phyloP scores from a whole-genome alignment of 2,329 filamentous ascomycete species.

The Albifimbria verrucaria region DNA sequence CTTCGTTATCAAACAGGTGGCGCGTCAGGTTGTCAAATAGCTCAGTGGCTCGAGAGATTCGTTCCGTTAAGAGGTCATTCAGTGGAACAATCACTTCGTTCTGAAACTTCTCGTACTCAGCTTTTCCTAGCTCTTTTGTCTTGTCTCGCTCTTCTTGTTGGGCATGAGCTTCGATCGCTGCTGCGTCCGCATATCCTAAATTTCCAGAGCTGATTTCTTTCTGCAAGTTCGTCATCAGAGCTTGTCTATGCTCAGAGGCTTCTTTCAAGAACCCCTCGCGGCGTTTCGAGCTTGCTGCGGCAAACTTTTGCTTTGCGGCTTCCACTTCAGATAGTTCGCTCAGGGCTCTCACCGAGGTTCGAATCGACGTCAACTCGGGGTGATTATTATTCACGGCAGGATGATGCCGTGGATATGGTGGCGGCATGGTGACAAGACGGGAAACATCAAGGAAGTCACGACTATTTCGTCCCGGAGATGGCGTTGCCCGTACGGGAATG shows the following conservation, averaged over 20 bases:
- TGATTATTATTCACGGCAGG: conserved; percentile 96
- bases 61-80: conserved; percentile 73
- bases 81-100: conserved; percentile 77
- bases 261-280: conserved; percentile 52
- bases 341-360: conserved; percentile 69
- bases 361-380: conserved; percentile 77
- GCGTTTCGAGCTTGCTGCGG: conserved; percentile 52
- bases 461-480: conserved; percentile 43
- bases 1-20: conserved; percentile 64
- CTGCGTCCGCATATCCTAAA: conserved; percentile 80
- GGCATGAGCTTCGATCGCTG: conserved; percentile 74
- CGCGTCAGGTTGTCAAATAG: conserved; percentile 75
- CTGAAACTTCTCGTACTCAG: conserved; percentile 82
- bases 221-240: conserved; percentile 72
- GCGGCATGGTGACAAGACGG: conserved; percentile 85
- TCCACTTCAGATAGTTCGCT: conserved; percentile 72
- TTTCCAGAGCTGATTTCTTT: conserved; percentile 73
- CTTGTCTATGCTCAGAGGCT: conserved; percentile 52
- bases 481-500: conserved; percentile 35
- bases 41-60: conserved; percentile 69
- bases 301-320: conserved; percentile 62
- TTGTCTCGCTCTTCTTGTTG: conserved; percentile 66
- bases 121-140: conserved; percentile 70
- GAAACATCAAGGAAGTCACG: conserved; percentile 76
- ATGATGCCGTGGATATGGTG: conserved; percentile 90